A percentile compares a stretch with the other conserved stretches of the same genome.
phyloP scores from a whole-genome alignment of 306 rosid genomes.

The Mimosa pudica region DNA sequence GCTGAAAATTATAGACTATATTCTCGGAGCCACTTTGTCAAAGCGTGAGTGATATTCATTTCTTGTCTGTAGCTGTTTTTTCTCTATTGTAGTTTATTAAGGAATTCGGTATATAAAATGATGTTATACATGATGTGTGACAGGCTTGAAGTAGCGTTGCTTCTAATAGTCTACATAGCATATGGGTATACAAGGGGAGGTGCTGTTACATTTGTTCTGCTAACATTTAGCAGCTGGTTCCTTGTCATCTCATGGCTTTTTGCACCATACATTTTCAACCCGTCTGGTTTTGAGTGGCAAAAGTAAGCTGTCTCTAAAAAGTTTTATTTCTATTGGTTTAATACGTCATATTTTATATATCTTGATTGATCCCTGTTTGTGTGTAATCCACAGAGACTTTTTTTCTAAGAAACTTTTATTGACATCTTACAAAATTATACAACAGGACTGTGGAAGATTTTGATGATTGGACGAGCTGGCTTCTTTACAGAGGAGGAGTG shows the following conservation, averaged over 20 bases:
- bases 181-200: slow-evolving; percentile 84
- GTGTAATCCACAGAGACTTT: not conserved
- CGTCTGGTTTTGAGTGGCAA: slow-evolving; percentile 99
- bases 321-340: slow-evolving; percentile 11
- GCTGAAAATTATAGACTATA: slow-evolving; percentile 95
- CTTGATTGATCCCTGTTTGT: slow-evolving; percentile 3
- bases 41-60: slow-evolving; percentile 75
- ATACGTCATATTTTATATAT: not conserved
- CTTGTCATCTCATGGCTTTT: slow-evolving; percentile 98
- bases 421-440: slow-evolving; percentile 21
- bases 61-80: slow-evolving; percentile 4
- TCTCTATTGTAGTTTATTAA: slow-evolving; percentile 21
- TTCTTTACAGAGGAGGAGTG: slow-evolving; percentile 95
- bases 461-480: slow-evolving; percentile 99
- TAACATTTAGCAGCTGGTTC: slow-evolving; percentile 98
- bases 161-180: slow-evolving; percentile 79
- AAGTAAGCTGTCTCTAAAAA: slow-evolving; percentile 62
- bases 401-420: not conserved
- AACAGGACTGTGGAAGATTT: slow-evolving; percentile 98
- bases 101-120: slow-evolving; percentile 21
- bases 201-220: slow-evolving; percentile 73
- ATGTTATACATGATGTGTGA: slow-evolving; percentile 32
- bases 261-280: slow-evolving; percentile 96
- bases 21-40: slow-evolving; percentile 94
- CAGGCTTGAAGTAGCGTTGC: slow-evolving; percentile 94